Conservation (phyloP, 2,329 filamentous ascomycete genomes). For the Penicillium occitanis region DNA sequence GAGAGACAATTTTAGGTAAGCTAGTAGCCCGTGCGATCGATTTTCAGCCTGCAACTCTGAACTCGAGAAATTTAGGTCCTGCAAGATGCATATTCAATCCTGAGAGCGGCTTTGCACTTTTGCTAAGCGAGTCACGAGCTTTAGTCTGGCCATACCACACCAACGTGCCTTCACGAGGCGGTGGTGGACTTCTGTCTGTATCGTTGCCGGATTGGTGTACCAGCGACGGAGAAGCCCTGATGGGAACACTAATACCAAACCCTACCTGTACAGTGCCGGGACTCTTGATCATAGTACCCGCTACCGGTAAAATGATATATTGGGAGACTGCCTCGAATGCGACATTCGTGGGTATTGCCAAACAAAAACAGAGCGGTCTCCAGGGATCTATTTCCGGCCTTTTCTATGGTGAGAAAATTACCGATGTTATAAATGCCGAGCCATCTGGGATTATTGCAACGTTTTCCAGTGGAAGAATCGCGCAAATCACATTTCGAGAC, state of each 20-base stretch:
- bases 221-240: constrained; percentile 68
- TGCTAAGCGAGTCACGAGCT: constrained; percentile 76
- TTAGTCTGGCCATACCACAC: constrained; percentile 84
- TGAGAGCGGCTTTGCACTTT: constrained; percentile 71
- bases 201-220: constrained; percentile 71
- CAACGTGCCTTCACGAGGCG: constrained; percentile 29
- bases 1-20: constrained; percentile 58
- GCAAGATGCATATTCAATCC: constrained; percentile 67
- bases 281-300: constrained; percentile 80
- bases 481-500: constrained; percentile 83
- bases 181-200: constrained; percentile 71
- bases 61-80: constrained; percentile 48
- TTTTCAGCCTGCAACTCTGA: constrained; percentile 21
- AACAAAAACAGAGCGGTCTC: constrained; percentile 76
- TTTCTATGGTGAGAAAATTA: constrained; percentile 74
- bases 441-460: constrained; percentile 81
- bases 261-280: constrained; percentile 77
- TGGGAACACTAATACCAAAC: constrained; percentile 78
- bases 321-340: constrained; percentile 95
- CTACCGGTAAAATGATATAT: constrained; percentile 81
- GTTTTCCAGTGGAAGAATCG: constrained; percentile 81
- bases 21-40: constrained; percentile 18
- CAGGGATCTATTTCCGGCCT: constrained; percentile 73
- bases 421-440: constrained; percentile 78
- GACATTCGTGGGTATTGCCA: constrained; percentile 77